These are phyloP conservation scores for Ophiostoma perfectum DNA, from an alignment of 2,329 filamentous ascomycete genomes.

Conservation along the genomic window DNA sequence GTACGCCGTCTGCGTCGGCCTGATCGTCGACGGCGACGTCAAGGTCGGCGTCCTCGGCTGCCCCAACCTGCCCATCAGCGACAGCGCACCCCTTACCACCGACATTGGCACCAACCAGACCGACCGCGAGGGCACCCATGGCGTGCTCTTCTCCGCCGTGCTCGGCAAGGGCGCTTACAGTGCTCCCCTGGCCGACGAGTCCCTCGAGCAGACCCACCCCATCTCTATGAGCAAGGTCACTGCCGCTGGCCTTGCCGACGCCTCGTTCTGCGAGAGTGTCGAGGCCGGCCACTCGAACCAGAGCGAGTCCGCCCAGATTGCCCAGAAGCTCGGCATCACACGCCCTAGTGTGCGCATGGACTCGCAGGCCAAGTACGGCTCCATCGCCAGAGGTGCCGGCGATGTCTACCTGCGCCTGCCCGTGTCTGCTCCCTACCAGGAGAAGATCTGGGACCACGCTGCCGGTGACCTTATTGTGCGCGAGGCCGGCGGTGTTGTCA, in stretches of 20 bases:
- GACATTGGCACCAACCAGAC: slow-evolving; percentile 69
- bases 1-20: slow-evolving; percentile 88
- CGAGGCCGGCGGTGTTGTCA: slow-evolving; percentile 88
- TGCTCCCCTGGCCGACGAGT: slow-evolving; percentile 59
- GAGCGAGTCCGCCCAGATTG: slow-evolving; percentile 78
- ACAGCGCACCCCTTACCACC: slow-evolving; percentile 63
- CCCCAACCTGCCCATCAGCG: slow-evolving; percentile 88
- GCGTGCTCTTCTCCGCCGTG: slow-evolving; percentile 84
- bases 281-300: slow-evolving; percentile 91
- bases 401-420: slow-evolving; percentile 92
- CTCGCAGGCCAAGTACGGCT: slow-evolving; percentile 95
- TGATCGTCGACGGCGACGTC: slow-evolving; percentile 90
- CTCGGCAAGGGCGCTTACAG: slow-evolving; percentile 73
- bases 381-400: slow-evolving; percentile 86
- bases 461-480: slow-evolving; percentile 90
- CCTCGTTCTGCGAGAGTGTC: slow-evolving; percentile 94
- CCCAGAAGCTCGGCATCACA: slow-evolving; percentile 78
- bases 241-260: slow-evolving; percentile 60
- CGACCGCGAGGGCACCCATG: slow-evolving; percentile 68
- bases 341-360: slow-evolving; percentile 91
- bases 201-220: slow-evolving; percentile 47
- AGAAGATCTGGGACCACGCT: slow-evolving; percentile 99
- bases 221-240: slow-evolving; percentile 68
- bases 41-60: slow-evolving; percentile 92
- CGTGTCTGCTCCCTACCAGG: slow-evolving; percentile 74